Evolutionary conservation across 208 protist species (phyloP), one percentile per base, ranked within the genome.

Genomic region (Leishmania amazonensis): DNA sequence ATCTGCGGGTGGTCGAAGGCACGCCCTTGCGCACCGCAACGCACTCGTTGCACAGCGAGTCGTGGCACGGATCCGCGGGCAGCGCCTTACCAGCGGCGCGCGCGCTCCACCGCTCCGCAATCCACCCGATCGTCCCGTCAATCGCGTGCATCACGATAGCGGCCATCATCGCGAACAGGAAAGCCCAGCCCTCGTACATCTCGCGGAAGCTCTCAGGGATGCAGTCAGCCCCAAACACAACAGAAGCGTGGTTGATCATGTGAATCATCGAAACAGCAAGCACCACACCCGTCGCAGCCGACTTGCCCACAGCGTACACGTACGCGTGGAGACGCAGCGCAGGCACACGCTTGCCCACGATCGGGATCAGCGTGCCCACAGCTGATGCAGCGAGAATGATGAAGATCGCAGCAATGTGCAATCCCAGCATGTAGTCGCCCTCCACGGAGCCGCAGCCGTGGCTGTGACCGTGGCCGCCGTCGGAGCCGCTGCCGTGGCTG

Each of bases 341-440:
- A 40, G 75, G 86, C 45, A 91, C 72, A 74, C 81, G 85, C 78
- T 89, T 91, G 21, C 89, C 89, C 58, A 90, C 24, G 54, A 95
- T 80, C 28, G 91, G 91, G 40, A 95, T 77, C 53, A 88, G 24
- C 38, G 87, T 89, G 13, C 91, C 91, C n/a, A 93, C 9, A 24
- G 86, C 58, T 24, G 91, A 95, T 77, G 88, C 84, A 1, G 57
- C 81, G 2, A 96, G 83, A n/a, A 96, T 76, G 57, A 96, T 83
- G 81, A 96, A 93, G 40, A 96, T 86, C 15, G 90, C 90, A 21
- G 75, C 84, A 42, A 96, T 79, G 82, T 96, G 92, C 74, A 94
- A 62, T 21, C 85, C 82, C 57, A 88, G 74, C 42, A 83, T 87
- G 78, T 91, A 95, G 19, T 40, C 47, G 19, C 88, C 89, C 8